Evolutionary conservation across 2,329 filamentous ascomycete genomes (phyloP).

Genomic region (Emericellopsis cladophorae): DNA sequence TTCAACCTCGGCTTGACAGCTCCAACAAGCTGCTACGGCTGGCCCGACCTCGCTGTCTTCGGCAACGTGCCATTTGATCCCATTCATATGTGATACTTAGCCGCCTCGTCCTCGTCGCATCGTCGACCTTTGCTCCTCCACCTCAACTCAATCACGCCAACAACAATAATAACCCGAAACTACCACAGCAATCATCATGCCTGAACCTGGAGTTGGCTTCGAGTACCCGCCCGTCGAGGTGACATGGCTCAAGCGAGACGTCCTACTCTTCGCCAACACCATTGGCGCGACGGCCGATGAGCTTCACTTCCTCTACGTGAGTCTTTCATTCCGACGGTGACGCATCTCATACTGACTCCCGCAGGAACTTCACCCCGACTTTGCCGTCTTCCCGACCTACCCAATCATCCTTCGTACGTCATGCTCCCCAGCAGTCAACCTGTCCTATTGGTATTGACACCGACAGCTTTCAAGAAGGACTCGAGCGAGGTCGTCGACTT

Average conservation of each 20-base stretch:
- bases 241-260: slow-evolving; percentile 78
- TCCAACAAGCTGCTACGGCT: not conserved
- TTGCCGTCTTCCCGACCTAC: slow-evolving; percentile 82
- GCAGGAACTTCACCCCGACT: slow-evolving; percentile 77
- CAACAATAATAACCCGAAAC: too few species aligned
- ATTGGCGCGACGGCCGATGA: slow-evolving; percentile 79
- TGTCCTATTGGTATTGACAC: not conserved
- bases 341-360: not conserved
- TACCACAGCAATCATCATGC: slow-evolving; percentile 12
- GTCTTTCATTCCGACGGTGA: slow-evolving; percentile 1
- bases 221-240: slow-evolving; percentile 67
- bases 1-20: not conserved
- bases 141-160: too few species aligned
- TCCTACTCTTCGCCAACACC: slow-evolving; percentile 78
- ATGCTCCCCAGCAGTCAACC: not conserved
- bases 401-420: slow-evolving; percentile 61
- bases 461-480: slow-evolving; percentile 60
- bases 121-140: too few species aligned
- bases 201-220: slow-evolving; percentile 54
- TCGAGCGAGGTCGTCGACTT: slow-evolving; percentile 73
- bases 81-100: too few species aligned
- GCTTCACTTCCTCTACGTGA: slow-evolving; percentile 83
- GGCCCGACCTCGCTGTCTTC: not conserved
- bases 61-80: not conserved
- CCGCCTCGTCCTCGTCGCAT: too few species aligned